Conservation (phyloP, 2,329 filamentous ascomycete species). For the Scedosporium boydii region DNA sequence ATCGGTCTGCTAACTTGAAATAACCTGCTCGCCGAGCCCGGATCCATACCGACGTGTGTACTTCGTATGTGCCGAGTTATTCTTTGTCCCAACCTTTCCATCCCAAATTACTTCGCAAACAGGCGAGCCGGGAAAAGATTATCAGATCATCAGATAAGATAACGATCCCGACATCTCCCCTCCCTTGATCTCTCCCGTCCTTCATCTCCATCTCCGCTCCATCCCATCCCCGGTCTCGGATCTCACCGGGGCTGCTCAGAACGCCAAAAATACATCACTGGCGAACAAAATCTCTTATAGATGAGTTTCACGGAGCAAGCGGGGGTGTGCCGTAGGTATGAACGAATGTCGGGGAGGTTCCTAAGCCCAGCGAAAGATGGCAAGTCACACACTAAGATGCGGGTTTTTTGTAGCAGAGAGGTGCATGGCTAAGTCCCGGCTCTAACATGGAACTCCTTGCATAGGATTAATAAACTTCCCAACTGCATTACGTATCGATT, state of each 20-base stretch:
- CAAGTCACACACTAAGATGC: too few species aligned
- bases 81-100: too few species aligned
- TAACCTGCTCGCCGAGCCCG: background rate
- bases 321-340: background rate
- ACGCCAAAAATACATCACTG: background rate
- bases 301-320: background rate
- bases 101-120: background rate
- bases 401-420: too few species aligned
- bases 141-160: conserved; percentile 4
- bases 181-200: conserved; percentile 3
- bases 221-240: background rate
- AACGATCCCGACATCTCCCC: conserved; percentile 1
- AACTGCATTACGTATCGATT: background rate
- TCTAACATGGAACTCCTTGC: background rate
- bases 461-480: background rate
- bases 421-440: background rate
- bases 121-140: background rate
- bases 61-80: too few species aligned
- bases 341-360: too few species aligned
- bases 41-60: background rate
- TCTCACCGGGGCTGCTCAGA: background rate
- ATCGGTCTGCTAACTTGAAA: background rate
- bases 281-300: background rate
- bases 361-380: too few species aligned
- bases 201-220: background rate